Evolutionary conservation across 2,329 filamentous ascomycete species (phyloP).

Genomic region (Rhynchosporium secalis): DNA sequence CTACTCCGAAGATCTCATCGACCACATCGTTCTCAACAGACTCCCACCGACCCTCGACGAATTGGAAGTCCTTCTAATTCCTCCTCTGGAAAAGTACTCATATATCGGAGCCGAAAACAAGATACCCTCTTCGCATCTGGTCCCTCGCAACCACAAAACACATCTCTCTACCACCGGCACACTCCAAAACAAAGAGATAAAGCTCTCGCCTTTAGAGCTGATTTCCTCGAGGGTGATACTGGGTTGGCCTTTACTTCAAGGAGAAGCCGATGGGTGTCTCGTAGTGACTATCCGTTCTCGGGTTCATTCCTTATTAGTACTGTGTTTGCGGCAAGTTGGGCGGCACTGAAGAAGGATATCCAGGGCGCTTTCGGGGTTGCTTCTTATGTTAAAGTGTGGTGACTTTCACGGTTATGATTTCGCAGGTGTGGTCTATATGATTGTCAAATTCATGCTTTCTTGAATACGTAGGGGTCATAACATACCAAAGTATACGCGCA

Average conservation of each 20-base stretch:
- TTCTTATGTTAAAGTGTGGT: constrained; percentile 23
- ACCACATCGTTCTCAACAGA: constrained; percentile 19
- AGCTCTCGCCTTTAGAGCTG: constrained; percentile 11
- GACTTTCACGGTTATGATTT: constrained; percentile 23
- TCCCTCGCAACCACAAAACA: background rate
- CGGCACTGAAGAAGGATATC: constrained; percentile 18
- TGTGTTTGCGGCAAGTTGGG: constrained; percentile 16
- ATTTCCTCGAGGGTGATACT: constrained; percentile 12
- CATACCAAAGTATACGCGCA: background rate
- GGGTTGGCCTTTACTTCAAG: constrained; percentile 17
- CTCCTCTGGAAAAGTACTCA: constrained; percentile 18
- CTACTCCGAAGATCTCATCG: constrained; percentile 19
- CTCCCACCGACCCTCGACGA: constrained; percentile 18
- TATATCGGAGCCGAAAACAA: constrained; percentile 17
- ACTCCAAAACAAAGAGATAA: constrained; percentile 15
- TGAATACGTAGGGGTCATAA: background rate
- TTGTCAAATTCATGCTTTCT: background rate
- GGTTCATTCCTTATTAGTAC: constrained; percentile 11
- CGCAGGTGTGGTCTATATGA: constrained; percentile 19
- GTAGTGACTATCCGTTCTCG: constrained; percentile 13
- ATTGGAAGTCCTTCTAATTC: constrained; percentile 20
- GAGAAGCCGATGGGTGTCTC: constrained; percentile 11
- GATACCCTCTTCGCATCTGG: constrained; percentile 20
- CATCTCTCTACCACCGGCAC: constrained; percentile 13
- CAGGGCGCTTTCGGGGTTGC: constrained; percentile 21